Conservation (phyloP, 2,329 filamentous ascomycete genomes). For the Elsinoe ampelina region DNA sequence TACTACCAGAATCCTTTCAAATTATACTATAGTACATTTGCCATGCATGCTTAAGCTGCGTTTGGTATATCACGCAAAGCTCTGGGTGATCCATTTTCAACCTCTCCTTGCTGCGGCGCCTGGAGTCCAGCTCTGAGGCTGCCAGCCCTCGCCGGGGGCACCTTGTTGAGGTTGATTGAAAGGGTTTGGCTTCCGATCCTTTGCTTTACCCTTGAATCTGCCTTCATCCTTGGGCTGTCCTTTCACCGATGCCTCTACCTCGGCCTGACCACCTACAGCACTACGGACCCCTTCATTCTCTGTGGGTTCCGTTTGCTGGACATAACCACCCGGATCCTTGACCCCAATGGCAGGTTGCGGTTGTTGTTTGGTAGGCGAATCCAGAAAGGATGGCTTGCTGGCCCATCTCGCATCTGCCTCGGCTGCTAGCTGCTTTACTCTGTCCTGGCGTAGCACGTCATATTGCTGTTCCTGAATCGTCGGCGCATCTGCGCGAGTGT, state of each 20-base stretch:
- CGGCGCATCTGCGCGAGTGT: conserved; percentile 49
- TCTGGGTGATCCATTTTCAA: background rate
- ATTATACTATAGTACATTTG: too few species aligned
- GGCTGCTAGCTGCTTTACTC: conserved; percentile 50
- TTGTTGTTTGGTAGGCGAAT: conserved; percentile 44
- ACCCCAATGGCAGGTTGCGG: conserved; percentile 37
- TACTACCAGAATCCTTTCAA: too few species aligned
- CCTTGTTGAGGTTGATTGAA: conserved; percentile 32
- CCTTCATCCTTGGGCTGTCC: conserved; percentile 24
- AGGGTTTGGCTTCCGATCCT: conserved; percentile 28
- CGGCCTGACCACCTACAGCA: conserved; percentile 25
- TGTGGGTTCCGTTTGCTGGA: conserved; percentile 26
- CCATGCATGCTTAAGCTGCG: too few species aligned
- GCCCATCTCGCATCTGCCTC: conserved; percentile 55
- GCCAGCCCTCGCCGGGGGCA: conserved; percentile 37
- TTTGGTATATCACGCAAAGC: background rate
- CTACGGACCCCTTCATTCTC: conserved; percentile 25
- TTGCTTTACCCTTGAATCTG: conserved; percentile 23
- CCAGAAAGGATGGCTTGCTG: conserved; percentile 48
- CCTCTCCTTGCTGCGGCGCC: conserved; percentile 28
- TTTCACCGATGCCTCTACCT: conserved; percentile 23
- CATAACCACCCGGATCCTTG: conserved; percentile 33
- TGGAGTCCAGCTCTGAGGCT: conserved; percentile 39
- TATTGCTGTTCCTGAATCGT: conserved; percentile 49
- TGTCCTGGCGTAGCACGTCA: conserved; percentile 47